Percentiles rank a stretch among this genome's conserved stretches.
Evolutionary conservation across 1,139 yeast species (phyloP).

Genomic region (Suhomyces bokatorum): DNA sequence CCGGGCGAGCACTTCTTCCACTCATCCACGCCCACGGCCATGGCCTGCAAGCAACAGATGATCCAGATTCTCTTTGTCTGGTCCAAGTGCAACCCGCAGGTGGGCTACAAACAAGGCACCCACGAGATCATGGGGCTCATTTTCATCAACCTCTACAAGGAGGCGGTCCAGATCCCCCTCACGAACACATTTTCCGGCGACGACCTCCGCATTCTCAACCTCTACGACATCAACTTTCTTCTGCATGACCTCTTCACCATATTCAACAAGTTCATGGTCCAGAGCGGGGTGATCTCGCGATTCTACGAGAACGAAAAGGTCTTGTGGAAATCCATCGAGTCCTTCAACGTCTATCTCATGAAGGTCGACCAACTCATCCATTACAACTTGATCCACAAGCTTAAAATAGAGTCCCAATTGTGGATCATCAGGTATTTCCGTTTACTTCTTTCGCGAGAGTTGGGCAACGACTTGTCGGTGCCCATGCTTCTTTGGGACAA

Average conservation of each 20-base stretch:
- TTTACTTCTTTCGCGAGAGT: conserved; percentile 56
- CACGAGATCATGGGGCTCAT: conserved; percentile 68
- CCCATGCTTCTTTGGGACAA: conserved; percentile 60
- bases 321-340: conserved; percentile 46
- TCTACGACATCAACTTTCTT: conserved; percentile 42
- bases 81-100: conserved; percentile 50
- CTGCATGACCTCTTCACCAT: conserved; percentile 50
- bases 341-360: conserved; percentile 48
- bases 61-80: conserved; percentile 56
- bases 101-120: conserved; percentile 69
- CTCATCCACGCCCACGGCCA: conserved; percentile 19
- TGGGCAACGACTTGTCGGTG: conserved; percentile 47
- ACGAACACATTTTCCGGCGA: conserved; percentile 36
- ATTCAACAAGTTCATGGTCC: conserved; percentile 44
- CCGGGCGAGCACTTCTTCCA: conserved; percentile 59
- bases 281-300: conserved; percentile 37
- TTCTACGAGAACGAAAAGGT: conserved; percentile 46
- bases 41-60: conserved; percentile 41
- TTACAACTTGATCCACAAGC: conserved; percentile 45
- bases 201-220: conserved; percentile 36
- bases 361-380: conserved; percentile 50
- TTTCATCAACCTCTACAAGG: conserved; percentile 49
- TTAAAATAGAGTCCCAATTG: conserved; percentile 57
- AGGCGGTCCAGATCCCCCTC: conserved; percentile 37
- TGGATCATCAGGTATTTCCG: conserved; percentile 71